A percentile compares a stretch with the other conserved stretches of the same genome.
These are phyloP conservation scores for Mycena filopes DNA, from an alignment of 768 basidiomycete species.

Conservation along the genomic window DNA sequence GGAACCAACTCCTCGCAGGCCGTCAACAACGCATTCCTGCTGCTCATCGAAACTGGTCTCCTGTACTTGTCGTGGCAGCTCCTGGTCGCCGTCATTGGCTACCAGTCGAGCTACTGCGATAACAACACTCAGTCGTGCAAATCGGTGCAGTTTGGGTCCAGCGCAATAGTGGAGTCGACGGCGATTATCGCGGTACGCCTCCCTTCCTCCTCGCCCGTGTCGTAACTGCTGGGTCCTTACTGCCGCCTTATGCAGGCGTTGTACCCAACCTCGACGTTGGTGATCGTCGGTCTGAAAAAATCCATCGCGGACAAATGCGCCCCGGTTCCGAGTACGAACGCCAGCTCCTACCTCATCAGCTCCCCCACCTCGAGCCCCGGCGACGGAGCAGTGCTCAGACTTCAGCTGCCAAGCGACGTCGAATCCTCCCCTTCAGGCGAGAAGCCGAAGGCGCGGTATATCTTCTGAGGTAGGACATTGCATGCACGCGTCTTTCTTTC, in stretches of 20 bases:
- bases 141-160: conserved; percentile 9
- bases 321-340: background rate
- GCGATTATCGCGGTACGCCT: conserved; percentile 14
- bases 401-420: background rate
- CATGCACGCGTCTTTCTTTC: background rate
- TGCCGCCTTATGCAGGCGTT: conserved; percentile 11
- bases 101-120: conserved; percentile 12
- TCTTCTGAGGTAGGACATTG: background rate
- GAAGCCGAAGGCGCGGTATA: background rate
- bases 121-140: conserved; percentile 5
- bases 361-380: background rate
- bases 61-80: conserved; percentile 23
- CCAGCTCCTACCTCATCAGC: background rate
- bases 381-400: background rate
- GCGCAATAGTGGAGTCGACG: conserved; percentile 18
- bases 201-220: background rate
- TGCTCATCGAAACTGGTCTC: conserved; percentile 19
- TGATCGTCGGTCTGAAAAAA: conserved; percentile 23
- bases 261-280: conserved; percentile 23
- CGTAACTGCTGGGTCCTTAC: no score
- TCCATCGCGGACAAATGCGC: conserved; percentile 21
- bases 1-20: background rate
- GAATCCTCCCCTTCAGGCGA: background rate
- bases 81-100: conserved; percentile 6
- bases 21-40: conserved; percentile 12